Evolutionary conservation across 2,329 filamentous ascomycete genomes (phyloP).

Genomic region (Purpureocillium takamizusanense): DNA sequence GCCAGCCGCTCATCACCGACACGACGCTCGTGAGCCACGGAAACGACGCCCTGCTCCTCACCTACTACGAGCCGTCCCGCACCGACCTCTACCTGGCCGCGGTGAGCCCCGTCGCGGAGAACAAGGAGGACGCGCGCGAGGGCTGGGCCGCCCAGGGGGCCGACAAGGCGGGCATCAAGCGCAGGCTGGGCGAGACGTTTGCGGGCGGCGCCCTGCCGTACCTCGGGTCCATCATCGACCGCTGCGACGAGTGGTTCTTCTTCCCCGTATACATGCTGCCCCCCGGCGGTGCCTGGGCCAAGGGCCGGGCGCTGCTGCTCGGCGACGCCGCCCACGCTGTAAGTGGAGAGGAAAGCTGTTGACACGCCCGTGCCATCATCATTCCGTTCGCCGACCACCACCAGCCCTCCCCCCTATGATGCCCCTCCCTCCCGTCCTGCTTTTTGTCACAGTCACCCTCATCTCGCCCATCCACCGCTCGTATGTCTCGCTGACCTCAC

Average conservation of each 20-base stretch:
- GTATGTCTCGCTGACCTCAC: too few relatives aligned
- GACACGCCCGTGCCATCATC: neutral
- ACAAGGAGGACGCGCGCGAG: constrained; percentile 12
- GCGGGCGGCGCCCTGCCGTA: constrained; percentile 8
- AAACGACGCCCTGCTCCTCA: constrained; percentile 11
- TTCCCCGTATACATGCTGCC: constrained; percentile 26
- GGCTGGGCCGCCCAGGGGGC: constrained; percentile 13
- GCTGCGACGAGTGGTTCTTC: constrained; percentile 19
- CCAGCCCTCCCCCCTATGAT: neutral
- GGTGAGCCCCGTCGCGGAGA: constrained; percentile 12
- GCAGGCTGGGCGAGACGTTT: constrained; percentile 8
- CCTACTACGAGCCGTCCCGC: constrained; percentile 11
- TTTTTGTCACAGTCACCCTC: too few relatives aligned
- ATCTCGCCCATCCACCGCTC: too few relatives aligned
- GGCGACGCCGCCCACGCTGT: constrained; percentile 48
- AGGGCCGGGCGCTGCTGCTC: constrained; percentile 34
- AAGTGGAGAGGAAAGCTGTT: constrained; percentile 2
- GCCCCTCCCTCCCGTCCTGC: neutral
- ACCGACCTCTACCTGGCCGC: constrained; percentile 10
- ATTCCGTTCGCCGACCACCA: neutral
- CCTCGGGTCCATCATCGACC: constrained; percentile 10
- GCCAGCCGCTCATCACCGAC: constrained; percentile 12
- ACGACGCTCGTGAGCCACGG: constrained; percentile 11
- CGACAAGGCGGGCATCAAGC: constrained; percentile 11
- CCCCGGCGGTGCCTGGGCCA: constrained; percentile 21